Evolutionary conservation across 352 stramenopile species (phyloP), one percentile per base, ranked within the genome.

Genomic region (Pythium phragmiticola): DNA sequence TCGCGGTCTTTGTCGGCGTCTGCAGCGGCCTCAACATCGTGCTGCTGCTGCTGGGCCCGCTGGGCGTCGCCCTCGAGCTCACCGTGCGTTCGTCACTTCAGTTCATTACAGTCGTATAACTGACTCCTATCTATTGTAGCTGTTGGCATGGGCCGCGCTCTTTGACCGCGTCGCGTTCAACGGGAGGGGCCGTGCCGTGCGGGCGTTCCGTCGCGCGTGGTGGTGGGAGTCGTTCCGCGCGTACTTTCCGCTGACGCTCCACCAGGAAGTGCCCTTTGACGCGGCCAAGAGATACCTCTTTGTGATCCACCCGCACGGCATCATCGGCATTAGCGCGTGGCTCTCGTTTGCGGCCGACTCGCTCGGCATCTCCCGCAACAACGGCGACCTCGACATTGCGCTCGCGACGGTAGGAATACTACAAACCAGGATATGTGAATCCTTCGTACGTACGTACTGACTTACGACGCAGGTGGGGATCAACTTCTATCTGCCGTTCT

Each of bases 401-500:
- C 52, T 82, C 33, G 73, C 69, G 17, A 88, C 78, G 12, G 78
- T 87, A 46, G 17, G 4, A 19, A 13, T 39, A 39, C 34, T 39
- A 39, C 11, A n/a, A 4, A 28, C 26, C 26, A 2, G 26, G 26
- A 28, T 28, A 28, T 28, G 2, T 4, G 26, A 4, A 28, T 28
- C 2, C 26, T 28, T 28, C n/a, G n/a, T n/a, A n/a, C 2, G 26
- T 4, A 28, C 26, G 26, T 4, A 28, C 26, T 28, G 26, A 28
- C 26, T 28, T 28, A 28, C 2, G 4, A 28, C 26, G 26, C 16
- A 84, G 76, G 52, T 85, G 12, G 72, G 70, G 21, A 23, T 81
- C 45, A 83, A 85, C 65, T 88, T 88, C 47, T 68, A 65, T 56
- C 6, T 79, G 7, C 78, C 78, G 5, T 77, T 88, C 53, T 85